Evolutionary conservation across 768 basidiomycete genomes (phyloP), one percentile per base, ranked within the genome.

Genomic region (Roridomyces roridus): DNA sequence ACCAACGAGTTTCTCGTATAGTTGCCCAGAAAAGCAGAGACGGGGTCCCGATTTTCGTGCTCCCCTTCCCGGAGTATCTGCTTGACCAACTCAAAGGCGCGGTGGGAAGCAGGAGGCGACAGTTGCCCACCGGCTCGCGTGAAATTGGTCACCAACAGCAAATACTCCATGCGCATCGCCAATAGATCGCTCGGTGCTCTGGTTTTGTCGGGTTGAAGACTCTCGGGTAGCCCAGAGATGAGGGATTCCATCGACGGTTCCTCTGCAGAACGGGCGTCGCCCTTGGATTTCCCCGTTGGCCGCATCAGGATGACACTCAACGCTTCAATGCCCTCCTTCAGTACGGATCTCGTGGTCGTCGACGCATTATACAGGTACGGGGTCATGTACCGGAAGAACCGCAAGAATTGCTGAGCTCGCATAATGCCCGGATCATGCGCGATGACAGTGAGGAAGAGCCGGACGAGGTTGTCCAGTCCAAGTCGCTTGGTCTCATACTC

Each of bases 381-480:
- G 0, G 81, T 71, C 43, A 89, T 71, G 36, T 79, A 74, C 10
- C 84, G 81, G 17, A 93, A 74, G 24, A 89, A 73, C 5, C 78
- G 77, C 37, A 93, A 72, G 71, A 92, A 92, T 50, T 86, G 79
- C 59, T 91, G 83, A 2, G 90, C 86, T 20, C 90, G 85, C 21
- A 82, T 70, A 43, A 85, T 85, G 5, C 80, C 77, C 15, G 86
- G 79, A 67, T 91, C 86, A 60, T 91, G 87, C 6, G 89, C 90
- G 50, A 93, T 89, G 55, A 93, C 86, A 1, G 91, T 92, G 26
- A 92, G 77, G 66, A 91, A 85, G 8, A 93, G 77, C 15, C 85
- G 82, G 25, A 90, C 83, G 23, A 91, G 77, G 65, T 92, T 78
- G 57, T 88, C 87, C 64, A 88, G 75, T 18, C 75, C 75, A 14